These are phyloP conservation scores for Mortierella polycephala DNA, from an alignment of 371 early-diverging fungal genomes.

Conservation along the genomic window DNA sequence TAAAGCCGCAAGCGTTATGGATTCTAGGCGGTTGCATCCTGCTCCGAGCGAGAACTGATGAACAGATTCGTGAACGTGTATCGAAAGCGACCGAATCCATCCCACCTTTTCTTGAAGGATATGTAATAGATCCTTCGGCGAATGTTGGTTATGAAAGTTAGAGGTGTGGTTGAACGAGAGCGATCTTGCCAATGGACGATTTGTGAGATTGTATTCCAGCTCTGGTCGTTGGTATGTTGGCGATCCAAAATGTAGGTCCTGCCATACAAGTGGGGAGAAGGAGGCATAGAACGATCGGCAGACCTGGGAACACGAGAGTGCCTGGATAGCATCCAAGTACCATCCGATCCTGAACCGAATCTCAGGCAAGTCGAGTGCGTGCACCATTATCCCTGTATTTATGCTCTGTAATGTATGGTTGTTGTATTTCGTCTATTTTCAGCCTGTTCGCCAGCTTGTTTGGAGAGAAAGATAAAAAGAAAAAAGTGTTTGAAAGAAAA, in stretches of 20 bases:
- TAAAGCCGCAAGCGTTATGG: background rate
- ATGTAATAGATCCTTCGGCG: no score
- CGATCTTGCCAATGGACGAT: no score
- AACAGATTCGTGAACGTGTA: background rate
- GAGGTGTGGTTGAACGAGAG: no score
- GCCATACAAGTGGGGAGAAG: conserved; percentile 22
- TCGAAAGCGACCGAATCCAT: background rate
- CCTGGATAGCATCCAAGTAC: conserved; percentile 6
- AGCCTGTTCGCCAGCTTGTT: no score
- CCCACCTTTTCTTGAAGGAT: no score
- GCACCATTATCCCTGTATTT: no score
- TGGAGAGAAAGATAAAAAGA: no score
- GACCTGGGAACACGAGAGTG: conserved; percentile 8
- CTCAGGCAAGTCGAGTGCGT: conserved; percentile 1
- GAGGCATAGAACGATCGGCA: conserved; percentile 4
- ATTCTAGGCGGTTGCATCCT: background rate
- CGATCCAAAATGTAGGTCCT: conserved; percentile 9
- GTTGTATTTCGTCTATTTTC: no score
- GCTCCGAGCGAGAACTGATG: background rate
- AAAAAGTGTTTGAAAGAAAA: no score
- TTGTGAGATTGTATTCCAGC: no score
- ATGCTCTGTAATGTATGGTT: no score
- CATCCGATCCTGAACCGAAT: conserved; percentile 7
- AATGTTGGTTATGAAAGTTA: no score
- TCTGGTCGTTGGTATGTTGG: background rate